A percentile compares a stretch with the other conserved stretches of the same genome.
Evolutionary conservation across 2,329 filamentous ascomycete species (phyloP).

Genomic region (Fusarium papillatum): DNA sequence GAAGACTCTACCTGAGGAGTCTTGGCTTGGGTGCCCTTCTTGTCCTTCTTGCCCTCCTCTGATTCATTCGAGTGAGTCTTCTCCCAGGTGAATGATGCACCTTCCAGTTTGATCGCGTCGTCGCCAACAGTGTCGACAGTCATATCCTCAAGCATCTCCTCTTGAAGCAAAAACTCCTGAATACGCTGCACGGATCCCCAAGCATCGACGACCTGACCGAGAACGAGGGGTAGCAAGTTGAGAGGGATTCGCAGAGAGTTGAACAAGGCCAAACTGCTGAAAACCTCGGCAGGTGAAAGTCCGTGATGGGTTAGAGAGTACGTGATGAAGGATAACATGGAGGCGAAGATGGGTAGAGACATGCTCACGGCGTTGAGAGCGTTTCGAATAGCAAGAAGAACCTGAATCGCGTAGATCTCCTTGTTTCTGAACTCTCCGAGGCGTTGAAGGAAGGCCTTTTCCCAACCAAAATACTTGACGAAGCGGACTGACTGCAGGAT

Average conservation of each 20-base stretch:
- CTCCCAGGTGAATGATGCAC: slow-evolving; percentile 93
- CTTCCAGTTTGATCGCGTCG: slow-evolving; percentile 78
- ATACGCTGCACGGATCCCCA: slow-evolving; percentile 88
- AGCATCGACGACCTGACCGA: slow-evolving; percentile 92
- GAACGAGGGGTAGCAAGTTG: slow-evolving; percentile 88
- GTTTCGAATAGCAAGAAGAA: slow-evolving; percentile 86
- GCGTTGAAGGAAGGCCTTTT: slow-evolving; percentile 85
- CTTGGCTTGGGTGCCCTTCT: slow-evolving; percentile 41
- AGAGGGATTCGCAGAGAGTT: slow-evolving; percentile 92
- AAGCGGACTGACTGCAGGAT: slow-evolving; percentile 93
- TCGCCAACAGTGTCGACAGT: slow-evolving; percentile 68
- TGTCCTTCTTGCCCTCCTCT: slow-evolving; percentile 63
- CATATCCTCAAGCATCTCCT: slow-evolving; percentile 84
- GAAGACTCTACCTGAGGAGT: slow-evolving; percentile 50
- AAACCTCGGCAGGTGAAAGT: slow-evolving; percentile 83
- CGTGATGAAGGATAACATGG: slow-evolving; percentile 95
- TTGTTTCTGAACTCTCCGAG: slow-evolving; percentile 79
- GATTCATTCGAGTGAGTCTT: slow-evolving; percentile 68
- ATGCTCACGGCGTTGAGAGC: slow-evolving; percentile 87
- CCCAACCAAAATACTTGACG: slow-evolving; percentile 98
- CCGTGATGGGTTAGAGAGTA: slow-evolving; percentile 75
- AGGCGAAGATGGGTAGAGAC: slow-evolving; percentile 92
- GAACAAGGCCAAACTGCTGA: slow-evolving; percentile 93
- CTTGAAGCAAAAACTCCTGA: slow-evolving; percentile 87
- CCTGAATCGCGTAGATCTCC: slow-evolving; percentile 88